Evolutionary conservation across 306 rosid genomes (phyloP).

Genomic region (Corylus americana): DNA sequence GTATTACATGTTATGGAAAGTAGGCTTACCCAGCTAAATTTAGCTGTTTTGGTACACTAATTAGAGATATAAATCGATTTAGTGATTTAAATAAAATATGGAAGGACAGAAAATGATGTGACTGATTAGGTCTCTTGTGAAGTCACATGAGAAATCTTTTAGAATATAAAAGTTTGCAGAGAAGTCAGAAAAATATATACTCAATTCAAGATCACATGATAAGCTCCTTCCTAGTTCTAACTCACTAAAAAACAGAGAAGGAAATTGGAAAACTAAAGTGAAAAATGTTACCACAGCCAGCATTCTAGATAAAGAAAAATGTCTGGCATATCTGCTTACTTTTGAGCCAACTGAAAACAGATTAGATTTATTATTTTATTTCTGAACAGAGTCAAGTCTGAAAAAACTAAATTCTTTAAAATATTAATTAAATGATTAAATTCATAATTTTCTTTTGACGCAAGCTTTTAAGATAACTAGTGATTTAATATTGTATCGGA

Average conservation of each 20-base stretch:
- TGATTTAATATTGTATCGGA: too few species aligned
- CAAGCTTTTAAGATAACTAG: too few species aligned
- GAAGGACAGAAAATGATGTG: slow-evolving; percentile 32
- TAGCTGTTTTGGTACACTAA: slow-evolving; percentile 50
- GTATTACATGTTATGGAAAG: slow-evolving; percentile 32
- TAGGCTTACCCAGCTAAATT: slow-evolving; percentile 51
- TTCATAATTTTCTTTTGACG: too few species aligned
- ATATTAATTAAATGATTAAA: too few species aligned
- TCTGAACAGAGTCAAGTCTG: too few species aligned
- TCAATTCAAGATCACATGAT: slow-evolving; percentile 64
- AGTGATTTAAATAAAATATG: slow-evolving; percentile 28
- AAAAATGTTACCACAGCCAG: background rate
- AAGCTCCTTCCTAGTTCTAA: slow-evolving; percentile 55
- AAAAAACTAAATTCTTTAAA: too few species aligned
- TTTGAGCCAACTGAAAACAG: too few species aligned
- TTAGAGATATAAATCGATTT: slow-evolving; percentile 18
- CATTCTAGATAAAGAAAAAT: too few species aligned
- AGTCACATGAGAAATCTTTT: slow-evolving; percentile 54
- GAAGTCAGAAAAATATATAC: slow-evolving; percentile 44
- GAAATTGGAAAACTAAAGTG: background rate
- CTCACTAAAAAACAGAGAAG: slow-evolving; percentile 37
- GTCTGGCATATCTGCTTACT: too few species aligned
- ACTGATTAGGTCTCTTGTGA: slow-evolving; percentile 58
- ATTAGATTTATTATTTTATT: too few species aligned
- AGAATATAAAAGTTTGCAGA: slow-evolving; percentile 39